Evolutionary conservation across 1,284 basidiomycete species (phyloP), one percentile per base, ranked within the genome.

Genomic region (Trichosporon asahii): DNA sequence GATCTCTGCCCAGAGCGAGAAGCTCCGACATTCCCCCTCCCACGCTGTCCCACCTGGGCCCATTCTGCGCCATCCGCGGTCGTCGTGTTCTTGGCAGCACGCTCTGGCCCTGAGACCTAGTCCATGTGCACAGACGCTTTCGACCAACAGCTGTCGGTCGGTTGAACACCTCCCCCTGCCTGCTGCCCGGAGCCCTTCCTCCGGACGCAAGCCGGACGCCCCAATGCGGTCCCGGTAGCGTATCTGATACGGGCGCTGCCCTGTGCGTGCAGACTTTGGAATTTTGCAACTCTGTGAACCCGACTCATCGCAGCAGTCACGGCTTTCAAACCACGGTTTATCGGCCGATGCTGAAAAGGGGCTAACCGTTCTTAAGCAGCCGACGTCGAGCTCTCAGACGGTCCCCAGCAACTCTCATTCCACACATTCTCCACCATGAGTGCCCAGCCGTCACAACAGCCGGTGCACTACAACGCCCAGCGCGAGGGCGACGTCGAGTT

Each of bases 401-500:
- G 7, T 11, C 46, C 57, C 14, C 29, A 60, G 11, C 29, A 33
- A 29, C 31, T 21, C 15, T 15, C 5, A 44, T 9, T 53, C 11
- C 53, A 55, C 53, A 5, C 27, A 29, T 15, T 11, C 27, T 57
- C 15, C 57, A 31, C 27, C 57, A 60, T 60, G 57, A 60, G 57
- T 25, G 57, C 57, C 14, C 53, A 57, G 53, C 55, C 55, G 27
- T 11, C 25, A 29, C 57, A 21, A 29, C 27, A n/a, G 27, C 27
- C 27, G 57, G 57, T 31, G 27, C 57, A 31, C 21, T 31, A 31
- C 57, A 60, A 60, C 18, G 18, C 27, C 6, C 27, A 60, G 27
- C 57, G 57, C 29, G 57, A 60, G 57, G 57, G 29, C 57, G 57
- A 60, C 29, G 15, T 25, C 57, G 57, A 60, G 57, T 31, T 60